Evolutionary conservation across 768 basidiomycete species (phyloP).

Genomic region (Xerocomellus dryophilus): DNA sequence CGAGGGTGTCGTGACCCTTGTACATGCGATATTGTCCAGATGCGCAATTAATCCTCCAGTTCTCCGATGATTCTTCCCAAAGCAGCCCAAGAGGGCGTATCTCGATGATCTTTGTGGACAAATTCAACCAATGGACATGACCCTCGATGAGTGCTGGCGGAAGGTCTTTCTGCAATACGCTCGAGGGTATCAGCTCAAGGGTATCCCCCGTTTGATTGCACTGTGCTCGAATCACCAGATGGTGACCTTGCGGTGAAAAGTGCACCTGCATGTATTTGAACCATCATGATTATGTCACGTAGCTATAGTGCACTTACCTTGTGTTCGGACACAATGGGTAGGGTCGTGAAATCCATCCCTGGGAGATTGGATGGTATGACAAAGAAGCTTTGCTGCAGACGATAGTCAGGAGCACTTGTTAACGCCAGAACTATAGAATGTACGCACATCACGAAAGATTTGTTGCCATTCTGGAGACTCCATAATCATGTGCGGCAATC

Average conservation of each 20-base stretch:
- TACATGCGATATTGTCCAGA: not conserved
- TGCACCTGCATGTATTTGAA: not conserved
- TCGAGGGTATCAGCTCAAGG: not conserved
- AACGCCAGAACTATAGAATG: too few species aligned
- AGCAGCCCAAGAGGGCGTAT: conserved; percentile 14
- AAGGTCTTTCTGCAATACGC: not conserved
- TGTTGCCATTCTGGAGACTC: too few species aligned
- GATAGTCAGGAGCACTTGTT: not conserved
- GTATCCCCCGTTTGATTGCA: not conserved
- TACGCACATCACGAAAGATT: not conserved
- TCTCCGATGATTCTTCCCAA: conserved; percentile 17
- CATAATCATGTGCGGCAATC: not conserved
- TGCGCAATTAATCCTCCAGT: conserved; percentile 21
- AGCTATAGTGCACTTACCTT: not conserved
- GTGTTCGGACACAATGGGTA: not conserved
- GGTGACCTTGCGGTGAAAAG: not conserved
- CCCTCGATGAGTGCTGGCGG: not conserved
- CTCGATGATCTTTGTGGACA: conserved; percentile 18
- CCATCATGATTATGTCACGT: not conserved
- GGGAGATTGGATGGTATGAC: not conserved
- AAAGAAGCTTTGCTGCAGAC: not conserved
- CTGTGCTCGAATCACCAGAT: not conserved
- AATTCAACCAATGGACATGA: conserved; percentile 27
- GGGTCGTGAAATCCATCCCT: not conserved
- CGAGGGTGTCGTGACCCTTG: conserved; percentile 6